These are phyloP conservation scores for Chytriomyces confervae DNA, from an alignment of 192 early-diverging fungal genomes.

Conservation along the genomic window DNA sequence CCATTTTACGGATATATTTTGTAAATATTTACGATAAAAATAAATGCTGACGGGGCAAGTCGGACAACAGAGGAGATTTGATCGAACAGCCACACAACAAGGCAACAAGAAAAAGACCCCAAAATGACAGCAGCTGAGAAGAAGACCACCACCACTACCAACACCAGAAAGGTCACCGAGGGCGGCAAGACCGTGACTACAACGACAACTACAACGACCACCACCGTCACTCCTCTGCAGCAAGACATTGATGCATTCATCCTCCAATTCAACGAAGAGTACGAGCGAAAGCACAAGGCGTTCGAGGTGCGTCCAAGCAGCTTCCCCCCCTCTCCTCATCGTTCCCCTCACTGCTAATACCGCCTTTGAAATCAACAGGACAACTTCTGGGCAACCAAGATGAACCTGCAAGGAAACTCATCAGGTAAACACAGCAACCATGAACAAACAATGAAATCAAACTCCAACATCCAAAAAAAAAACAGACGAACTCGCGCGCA, in stretches of 20 bases:
- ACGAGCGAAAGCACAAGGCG: constrained; percentile 30
- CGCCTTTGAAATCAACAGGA: neutral
- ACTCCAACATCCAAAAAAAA: neutral
- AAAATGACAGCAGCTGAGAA: neutral
- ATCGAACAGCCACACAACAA: too few relatives aligned
- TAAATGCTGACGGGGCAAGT: too few relatives aligned
- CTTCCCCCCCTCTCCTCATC: too few relatives aligned
- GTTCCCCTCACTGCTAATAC: too few relatives aligned
- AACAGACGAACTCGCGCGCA: constrained; percentile 8
- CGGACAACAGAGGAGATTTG: too few relatives aligned
- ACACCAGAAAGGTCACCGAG: neutral
- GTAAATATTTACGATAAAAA: too few relatives aligned
- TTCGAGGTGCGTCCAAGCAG: constrained; percentile 8
- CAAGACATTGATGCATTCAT: constrained; percentile 20
- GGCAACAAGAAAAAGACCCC: too few relatives aligned
- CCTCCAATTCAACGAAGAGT: constrained; percentile 28
- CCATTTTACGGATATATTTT: too few relatives aligned
- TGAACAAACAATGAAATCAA: neutral
- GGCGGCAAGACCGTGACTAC: neutral
- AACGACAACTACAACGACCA: neutral
- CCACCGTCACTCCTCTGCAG: neutral
- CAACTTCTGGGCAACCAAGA: constrained; percentile 45
- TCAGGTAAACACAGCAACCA: neutral
- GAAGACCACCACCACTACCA: neutral
- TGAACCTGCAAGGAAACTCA: constrained; percentile 35